These are phyloP conservation scores for Fibroporia radiculosa DNA, from an alignment of 768 basidiomycete species.

Conservation along the genomic window DNA sequence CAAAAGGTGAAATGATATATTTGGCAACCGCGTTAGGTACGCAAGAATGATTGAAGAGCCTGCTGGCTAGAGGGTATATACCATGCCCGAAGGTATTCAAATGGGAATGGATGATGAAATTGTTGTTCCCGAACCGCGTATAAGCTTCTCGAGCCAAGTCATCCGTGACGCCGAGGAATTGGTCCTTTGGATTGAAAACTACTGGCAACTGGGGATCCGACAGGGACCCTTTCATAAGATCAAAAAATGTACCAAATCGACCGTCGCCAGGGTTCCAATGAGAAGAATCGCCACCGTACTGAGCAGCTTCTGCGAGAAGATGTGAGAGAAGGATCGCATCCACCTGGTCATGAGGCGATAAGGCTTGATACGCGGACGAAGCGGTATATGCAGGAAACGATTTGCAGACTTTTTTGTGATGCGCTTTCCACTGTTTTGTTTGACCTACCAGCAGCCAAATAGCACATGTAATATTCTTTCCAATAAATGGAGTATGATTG, in stretches of 20 bases:
- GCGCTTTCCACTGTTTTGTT: slow-evolving; percentile 51
- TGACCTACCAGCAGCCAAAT: slow-evolving; percentile 44
- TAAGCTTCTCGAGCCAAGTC: slow-evolving; percentile 29
- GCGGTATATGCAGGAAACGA: slow-evolving; percentile 37
- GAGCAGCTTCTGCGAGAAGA: slow-evolving; percentile 36
- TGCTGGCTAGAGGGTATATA: slow-evolving; percentile 68
- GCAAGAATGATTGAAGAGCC: slow-evolving; percentile 82
- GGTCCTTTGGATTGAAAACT: not conserved
- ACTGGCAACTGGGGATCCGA: not conserved
- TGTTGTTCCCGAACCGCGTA: slow-evolving; percentile 71
- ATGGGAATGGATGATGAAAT: slow-evolving; percentile 72
- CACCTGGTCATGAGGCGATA: slow-evolving; percentile 45
- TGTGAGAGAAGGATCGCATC: slow-evolving; percentile 63
- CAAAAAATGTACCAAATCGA: slow-evolving; percentile 14
- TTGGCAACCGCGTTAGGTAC: slow-evolving; percentile 62
- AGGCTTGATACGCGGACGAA: slow-evolving; percentile 38
- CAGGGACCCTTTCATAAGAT: slow-evolving; percentile 17
- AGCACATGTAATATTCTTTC: not conserved
- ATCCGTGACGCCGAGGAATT: too few species aligned
- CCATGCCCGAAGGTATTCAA: slow-evolving; percentile 65
- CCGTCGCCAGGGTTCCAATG: not conserved
- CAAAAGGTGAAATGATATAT: slow-evolving; percentile 36
- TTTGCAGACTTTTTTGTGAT: slow-evolving; percentile 70
- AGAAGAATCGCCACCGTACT: slow-evolving; percentile 7
- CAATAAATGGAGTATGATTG: slow-evolving; percentile 1